Evolutionary conservation across 345 rosid genomes (phyloP), one percentile per base, ranked within the genome.

Genomic region (Lepidium aucheri): DNA sequence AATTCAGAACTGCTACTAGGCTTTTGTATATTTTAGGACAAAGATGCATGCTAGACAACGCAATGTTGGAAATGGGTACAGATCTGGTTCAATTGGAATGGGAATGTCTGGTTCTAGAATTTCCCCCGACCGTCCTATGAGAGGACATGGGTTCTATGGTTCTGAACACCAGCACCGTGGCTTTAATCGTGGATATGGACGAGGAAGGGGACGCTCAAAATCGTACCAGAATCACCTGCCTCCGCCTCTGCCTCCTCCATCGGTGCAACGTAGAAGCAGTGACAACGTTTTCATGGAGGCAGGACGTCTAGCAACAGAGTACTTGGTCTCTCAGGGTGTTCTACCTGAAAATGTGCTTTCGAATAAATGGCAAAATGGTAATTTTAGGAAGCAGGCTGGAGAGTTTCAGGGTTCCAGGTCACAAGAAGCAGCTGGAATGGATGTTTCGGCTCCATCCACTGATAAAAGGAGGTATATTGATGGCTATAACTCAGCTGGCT

Each of bases 291-390:
- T 90, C 76, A 80, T 90, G 88, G 93, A 90, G 77, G 97, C 97
- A 4, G 99, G 99, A 38, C 86, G 88, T 67, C 88, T 94, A 66
- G 99, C 97, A 1, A 86, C 91, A 1, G 97, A 94, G 79, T 90
- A 90, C 70, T 82, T 94, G 74, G 96, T 86, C 53, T 88, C 93
- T 74, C 87, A 83, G 78, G 97, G 97, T 33, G 63, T 82, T 44
- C 51, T 88, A 40, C 81, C 95, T 9, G 77, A 82, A 5, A 79
- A 70, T 66, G 81, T 72, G 74, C 82, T 90, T 32, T 74, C 87
- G n/a, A 77, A 78, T 22, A 86, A 86, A 81, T 86, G 90, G 97
- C 92, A 84, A 75, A 83, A 85, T 75, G 90, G 85, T 63, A 75
- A 69, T 75, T 79, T 80, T 41, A 87, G 79, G 84, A 86, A 77